A percentile compares a stretch with the other conserved stretches of the same genome.
Evolutionary conservation across 164 flowering plant genomes (phyloP).

Genomic region (Annona cherimola): DNA sequence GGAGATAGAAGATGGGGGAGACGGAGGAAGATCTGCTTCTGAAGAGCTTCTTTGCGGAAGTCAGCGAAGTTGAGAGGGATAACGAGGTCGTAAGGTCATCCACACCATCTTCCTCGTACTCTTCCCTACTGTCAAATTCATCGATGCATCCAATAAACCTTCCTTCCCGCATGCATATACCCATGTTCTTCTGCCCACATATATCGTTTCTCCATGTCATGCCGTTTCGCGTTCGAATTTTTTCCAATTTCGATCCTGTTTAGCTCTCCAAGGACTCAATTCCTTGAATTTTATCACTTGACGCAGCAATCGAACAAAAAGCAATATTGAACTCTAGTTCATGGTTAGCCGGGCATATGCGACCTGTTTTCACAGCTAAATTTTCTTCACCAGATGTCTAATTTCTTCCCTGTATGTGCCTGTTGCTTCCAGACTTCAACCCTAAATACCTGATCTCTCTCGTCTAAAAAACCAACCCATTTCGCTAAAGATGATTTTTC

Average conservation of each 20-base stretch:
- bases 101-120: neutral
- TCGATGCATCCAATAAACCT: too few species aligned
- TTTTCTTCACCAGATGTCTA: too few species aligned
- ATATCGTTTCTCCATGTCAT: neutral
- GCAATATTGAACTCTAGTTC: neutral
- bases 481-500: too few species aligned
- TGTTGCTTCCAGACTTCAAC: too few species aligned
- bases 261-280: neutral
- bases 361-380: too few species aligned
- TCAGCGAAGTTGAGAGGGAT: conserved; percentile 96
- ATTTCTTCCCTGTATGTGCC: too few species aligned
- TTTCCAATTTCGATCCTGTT: neutral
- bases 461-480: too few species aligned
- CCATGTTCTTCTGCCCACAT: neutral
- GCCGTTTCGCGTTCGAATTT: neutral
- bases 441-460: too few species aligned
- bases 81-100: conserved; percentile 80
- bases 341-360: too few species aligned
- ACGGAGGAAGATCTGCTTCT: conserved; percentile 52
- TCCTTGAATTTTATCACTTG: neutral
- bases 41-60: conserved; percentile 86
- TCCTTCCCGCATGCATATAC: too few species aligned
- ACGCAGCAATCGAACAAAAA: neutral
- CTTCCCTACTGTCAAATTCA: neutral
- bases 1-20: conserved; percentile 11